Conservation (phyloP, 208 protist species). For the Crithidia acanthocephali region DNA sequence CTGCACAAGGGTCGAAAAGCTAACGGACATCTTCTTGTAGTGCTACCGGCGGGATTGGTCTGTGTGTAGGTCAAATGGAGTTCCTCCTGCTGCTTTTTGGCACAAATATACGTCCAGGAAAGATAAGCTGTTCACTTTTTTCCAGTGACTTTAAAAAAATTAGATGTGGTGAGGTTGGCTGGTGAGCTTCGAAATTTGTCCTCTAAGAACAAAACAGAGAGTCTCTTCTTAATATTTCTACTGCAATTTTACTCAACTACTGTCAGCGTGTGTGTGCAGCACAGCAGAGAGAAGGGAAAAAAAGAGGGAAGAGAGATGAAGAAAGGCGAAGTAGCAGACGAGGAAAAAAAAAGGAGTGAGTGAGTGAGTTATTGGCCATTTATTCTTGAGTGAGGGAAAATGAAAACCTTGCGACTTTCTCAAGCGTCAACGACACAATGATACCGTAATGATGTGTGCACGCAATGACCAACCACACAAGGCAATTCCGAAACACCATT, state of each 20-base stretch:
- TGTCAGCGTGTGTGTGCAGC: background rate
- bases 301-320: background rate
- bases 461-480: too few species aligned
- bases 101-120: background rate
- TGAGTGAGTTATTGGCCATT: too few species aligned
- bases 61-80: background rate
- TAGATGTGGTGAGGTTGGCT: background rate
- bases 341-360: conserved; percentile 1
- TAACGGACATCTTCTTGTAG: conserved; percentile 70
- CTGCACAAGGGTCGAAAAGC: conserved; percentile 86
- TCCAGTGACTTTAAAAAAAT: too few species aligned
- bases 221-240: conserved; percentile 16
- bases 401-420: too few species aligned
- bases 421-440: too few species aligned
- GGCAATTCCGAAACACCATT: too few species aligned
- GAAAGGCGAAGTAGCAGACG: conserved; percentile 12
- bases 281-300: conserved; percentile 13
- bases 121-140: too few species aligned
- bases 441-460: too few species aligned
- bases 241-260: conserved; percentile 13
- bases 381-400: too few species aligned
- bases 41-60: background rate
- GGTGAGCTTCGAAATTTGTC: conserved; percentile 1
- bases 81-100: too few species aligned
- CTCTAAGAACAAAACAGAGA: conserved; percentile 24